These are phyloP conservation scores for Tephrocybe sp. DNA, from an alignment of 768 basidiomycete species.

Conservation along the genomic window DNA sequence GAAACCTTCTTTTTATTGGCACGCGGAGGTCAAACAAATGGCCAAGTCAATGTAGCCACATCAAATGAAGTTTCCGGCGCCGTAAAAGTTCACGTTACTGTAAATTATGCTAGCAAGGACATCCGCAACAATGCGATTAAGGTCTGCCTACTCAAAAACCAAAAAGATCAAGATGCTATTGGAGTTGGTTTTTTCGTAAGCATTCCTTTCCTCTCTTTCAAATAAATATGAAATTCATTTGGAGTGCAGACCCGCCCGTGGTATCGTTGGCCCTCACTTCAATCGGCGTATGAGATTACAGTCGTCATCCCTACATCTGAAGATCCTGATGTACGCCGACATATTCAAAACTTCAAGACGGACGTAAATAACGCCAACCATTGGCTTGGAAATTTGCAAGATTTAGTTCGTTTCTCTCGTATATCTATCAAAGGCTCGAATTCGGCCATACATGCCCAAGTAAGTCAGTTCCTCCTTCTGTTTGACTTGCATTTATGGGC, in stretches of 20 bases:
- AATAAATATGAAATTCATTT: neutral
- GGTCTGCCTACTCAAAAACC: slow-evolving; percentile 27
- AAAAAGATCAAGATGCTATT: slow-evolving; percentile 20
- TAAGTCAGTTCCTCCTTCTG: slow-evolving; percentile 11
- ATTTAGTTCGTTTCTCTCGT: slow-evolving; percentile 32
- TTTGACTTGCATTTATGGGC: neutral
- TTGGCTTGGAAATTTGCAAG: slow-evolving; percentile 29
- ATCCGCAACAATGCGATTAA: slow-evolving; percentile 22
- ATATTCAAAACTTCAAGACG: slow-evolving; percentile 42
- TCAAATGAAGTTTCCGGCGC: slow-evolving; percentile 20
- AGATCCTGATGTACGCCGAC: slow-evolving; percentile 16
- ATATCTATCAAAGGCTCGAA: slow-evolving; percentile 35
- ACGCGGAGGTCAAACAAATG: slow-evolving; percentile 22
- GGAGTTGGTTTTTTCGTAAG: slow-evolving; percentile 38
- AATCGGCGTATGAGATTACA: slow-evolving; percentile 22
- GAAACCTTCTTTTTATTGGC: slow-evolving; percentile 27
- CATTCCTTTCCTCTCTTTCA: neutral
- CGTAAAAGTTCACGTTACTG: slow-evolving; percentile 23
- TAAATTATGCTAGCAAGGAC: slow-evolving; percentile 18
- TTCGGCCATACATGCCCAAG: slow-evolving; percentile 31
- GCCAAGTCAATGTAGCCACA: slow-evolving; percentile 23
- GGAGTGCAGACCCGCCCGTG: slow-evolving; percentile 5
- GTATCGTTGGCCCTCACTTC: neutral
- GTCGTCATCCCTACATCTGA: slow-evolving; percentile 33
- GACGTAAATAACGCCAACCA: slow-evolving; percentile 37